Conservation (phyloP, 768 basidiomycete genomes). For the Lactifluus rugatus region DNA sequence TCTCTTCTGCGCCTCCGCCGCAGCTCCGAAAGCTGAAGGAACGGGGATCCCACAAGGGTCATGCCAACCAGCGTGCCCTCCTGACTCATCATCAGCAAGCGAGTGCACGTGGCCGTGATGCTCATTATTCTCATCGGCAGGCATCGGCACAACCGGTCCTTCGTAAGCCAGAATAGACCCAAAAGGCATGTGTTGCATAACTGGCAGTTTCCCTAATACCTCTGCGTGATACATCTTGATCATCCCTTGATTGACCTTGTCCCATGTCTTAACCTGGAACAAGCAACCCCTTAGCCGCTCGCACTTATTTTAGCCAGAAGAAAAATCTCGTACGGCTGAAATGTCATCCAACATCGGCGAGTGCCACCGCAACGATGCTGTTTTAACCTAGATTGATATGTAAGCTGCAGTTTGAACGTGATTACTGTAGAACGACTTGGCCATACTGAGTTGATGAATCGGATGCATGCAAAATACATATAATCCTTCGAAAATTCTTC, state of each 20-base stretch:
- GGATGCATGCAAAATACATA: conserved; percentile 95
- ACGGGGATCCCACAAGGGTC: conserved; percentile 90
- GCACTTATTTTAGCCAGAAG: background rate
- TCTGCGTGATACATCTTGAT: conserved; percentile 97
- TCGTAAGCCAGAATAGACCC: conserved; percentile 69
- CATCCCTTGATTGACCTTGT: conserved; percentile 94
- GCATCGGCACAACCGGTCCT: conserved; percentile 39
- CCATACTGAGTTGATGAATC: conserved; percentile 87
- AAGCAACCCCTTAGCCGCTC: no score
- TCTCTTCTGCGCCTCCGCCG: conserved; percentile 35
- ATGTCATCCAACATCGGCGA: conserved; percentile 99
- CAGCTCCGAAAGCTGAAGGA: conserved; percentile 74
- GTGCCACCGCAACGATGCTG: conserved; percentile 93
- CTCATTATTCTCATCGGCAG: conserved; percentile 28
- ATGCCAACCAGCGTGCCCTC: conserved; percentile 63
- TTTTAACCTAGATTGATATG: conserved; percentile 60
- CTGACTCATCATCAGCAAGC: conserved; percentile 30
- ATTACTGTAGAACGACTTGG: background rate
- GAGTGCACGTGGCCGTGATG: conserved; percentile 45
- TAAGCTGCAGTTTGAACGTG: background rate
- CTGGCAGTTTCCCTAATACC: conserved; percentile 90
- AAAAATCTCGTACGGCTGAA: conserved; percentile 47
- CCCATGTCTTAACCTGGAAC: conserved; percentile 75
- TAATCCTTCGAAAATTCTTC: conserved; percentile 89
- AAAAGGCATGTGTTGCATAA: conserved; percentile 93